A percentile compares a stretch with the other conserved stretches of the same genome.
phyloP scores from a whole-genome alignment of 257 asterid genomes.

The Solanum sparsipilum region DNA sequence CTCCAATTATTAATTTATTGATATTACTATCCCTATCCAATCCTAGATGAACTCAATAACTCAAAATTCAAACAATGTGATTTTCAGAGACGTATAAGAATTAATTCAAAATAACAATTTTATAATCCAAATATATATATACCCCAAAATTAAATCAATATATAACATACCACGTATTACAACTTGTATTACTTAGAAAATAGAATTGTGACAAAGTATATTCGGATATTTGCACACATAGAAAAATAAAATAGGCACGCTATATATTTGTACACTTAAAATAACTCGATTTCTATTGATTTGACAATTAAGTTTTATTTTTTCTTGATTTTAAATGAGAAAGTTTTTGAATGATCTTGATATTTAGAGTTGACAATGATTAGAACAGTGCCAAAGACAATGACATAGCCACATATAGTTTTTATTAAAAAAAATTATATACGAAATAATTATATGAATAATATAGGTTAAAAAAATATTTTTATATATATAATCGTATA shows the following conservation, averaged over 20 bases:
- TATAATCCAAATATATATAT: neutral
- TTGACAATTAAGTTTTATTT: neutral
- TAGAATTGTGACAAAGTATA: neutral
- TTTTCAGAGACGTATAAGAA: neutral
- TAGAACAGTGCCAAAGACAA: neutral
- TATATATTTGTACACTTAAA: neutral
- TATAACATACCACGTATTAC: neutral
- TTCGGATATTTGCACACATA: neutral
- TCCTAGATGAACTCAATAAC: neutral
- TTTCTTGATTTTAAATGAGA: neutral
- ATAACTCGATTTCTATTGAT: neutral
- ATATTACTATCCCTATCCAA: neutral
- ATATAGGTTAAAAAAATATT: too few species aligned
- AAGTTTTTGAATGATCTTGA: neutral
- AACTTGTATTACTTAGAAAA: neutral
- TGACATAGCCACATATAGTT: too few species aligned
- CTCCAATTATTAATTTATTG: neutral
- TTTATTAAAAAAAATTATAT: too few species aligned
- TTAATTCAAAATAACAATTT: neutral
- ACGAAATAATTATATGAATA: too few species aligned
- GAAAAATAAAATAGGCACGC: neutral
- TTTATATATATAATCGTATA: too few species aligned
- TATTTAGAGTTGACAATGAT: neutral
- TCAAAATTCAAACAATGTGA: neutral
- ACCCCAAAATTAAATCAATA: neutral